phyloP scores from a whole-genome alignment of 2,329 filamentous ascomycete genomes.

The Diaporthe nobilis region DNA sequence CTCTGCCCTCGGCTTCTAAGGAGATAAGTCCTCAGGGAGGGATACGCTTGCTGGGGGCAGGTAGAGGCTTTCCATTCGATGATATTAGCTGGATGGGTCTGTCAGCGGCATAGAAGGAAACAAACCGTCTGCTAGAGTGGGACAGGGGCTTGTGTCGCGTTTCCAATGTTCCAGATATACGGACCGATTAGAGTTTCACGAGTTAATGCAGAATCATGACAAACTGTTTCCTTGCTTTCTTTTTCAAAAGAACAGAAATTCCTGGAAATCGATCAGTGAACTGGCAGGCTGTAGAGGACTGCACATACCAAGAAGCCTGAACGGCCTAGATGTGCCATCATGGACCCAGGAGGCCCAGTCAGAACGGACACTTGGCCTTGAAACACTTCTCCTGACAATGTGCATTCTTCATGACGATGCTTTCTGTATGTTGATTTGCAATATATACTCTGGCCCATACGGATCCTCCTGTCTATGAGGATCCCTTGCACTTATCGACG shows the following conservation, averaged over 20 bases:
- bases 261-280: no score
- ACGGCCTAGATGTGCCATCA: background rate
- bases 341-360: background rate
- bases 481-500: constrained; percentile 38
- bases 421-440: background rate
- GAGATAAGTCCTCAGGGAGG: background rate
- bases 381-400: background rate
- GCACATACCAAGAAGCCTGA: background rate
- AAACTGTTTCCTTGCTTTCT: background rate
- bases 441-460: background rate
- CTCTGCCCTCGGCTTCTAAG: constrained; percentile 55
- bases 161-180: background rate
- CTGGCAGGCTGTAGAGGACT: background rate
- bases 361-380: background rate
- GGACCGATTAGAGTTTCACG: constrained; percentile 13
- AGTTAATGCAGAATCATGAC: constrained; percentile 1
- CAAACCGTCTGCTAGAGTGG: background rate
- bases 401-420: background rate
- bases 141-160: background rate
- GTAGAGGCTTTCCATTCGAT: no score
- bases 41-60: background rate
- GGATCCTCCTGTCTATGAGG: background rate
- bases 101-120: background rate
- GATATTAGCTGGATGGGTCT: background rate
- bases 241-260: no score